These are phyloP conservation scores for Colletotrichum musae DNA, from an alignment of 2,329 filamentous ascomycete genomes.

Conservation along the genomic window DNA sequence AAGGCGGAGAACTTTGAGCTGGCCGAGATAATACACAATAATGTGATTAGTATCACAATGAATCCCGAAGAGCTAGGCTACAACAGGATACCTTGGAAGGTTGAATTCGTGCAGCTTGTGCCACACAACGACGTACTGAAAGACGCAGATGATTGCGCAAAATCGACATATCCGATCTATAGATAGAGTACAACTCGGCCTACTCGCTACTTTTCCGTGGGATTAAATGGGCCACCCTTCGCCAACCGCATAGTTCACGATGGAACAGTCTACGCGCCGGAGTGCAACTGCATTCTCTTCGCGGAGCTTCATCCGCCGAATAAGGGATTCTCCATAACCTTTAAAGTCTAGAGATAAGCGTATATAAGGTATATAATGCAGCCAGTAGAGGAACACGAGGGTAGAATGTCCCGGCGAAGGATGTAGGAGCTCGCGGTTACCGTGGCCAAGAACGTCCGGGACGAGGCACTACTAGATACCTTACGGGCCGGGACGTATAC, in stretches of 20 bases:
- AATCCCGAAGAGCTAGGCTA: too few relatives aligned
- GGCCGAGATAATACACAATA: too few relatives aligned
- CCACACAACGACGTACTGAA: constrained; percentile 51
- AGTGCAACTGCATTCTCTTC: constrained; percentile 42
- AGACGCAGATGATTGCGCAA: constrained; percentile 54
- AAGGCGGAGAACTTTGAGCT: too few relatives aligned
- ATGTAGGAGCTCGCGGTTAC: constrained; percentile 71
- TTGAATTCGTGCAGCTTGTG: constrained; percentile 63
- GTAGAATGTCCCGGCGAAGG: constrained; percentile 66
- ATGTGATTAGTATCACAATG: too few relatives aligned
- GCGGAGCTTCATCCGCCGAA: constrained; percentile 40
- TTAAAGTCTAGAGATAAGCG: too few relatives aligned
- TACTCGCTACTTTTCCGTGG: constrained; percentile 62
- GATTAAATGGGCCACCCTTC: constrained; percentile 21
- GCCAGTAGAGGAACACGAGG: too few relatives aligned
- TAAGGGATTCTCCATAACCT: constrained; percentile 22
- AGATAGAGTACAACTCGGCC: constrained; percentile 68
- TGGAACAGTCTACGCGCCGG: constrained; percentile 39
- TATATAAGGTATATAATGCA: too few relatives aligned
- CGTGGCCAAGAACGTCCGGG: constrained; percentile 55
- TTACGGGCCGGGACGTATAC: constrained; percentile 62
- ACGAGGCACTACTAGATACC: constrained; percentile 40
- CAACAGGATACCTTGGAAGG: too few relatives aligned
- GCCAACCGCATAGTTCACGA: constrained; percentile 39
- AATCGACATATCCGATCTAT: constrained; percentile 60